Base-by-base conservation (phyloP, 2,329 filamentous ascomycete species). In the Fusarium chuoi region DNA sequence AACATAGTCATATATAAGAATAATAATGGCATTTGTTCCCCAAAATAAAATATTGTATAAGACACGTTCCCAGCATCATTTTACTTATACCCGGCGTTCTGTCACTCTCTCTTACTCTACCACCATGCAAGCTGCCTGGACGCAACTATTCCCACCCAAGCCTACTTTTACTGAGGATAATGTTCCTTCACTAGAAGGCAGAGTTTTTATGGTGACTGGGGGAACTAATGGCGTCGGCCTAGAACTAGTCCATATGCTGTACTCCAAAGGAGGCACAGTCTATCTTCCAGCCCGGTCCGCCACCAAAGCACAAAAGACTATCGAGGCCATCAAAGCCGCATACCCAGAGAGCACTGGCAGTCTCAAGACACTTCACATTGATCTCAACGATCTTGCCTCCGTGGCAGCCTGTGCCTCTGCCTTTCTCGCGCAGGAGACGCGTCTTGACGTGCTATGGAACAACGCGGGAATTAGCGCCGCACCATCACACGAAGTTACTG, bases 241-340 rank as follows among this genome's bases (percentile, higher is more conserved):
- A 13, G 87, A 90, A 71, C 80, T 91, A 8, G 81, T 81, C 55
- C 84, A 84, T 36, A 84, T 90, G 3, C 82, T 91, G 6, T 91
- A 89, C 73, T 75, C 79, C 1, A 84, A 83, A 7, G 86, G 88
- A 30, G 88, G 82, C 26, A 89, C 83, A 1, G 82, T 91, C 10
- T 90, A 90, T 35, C 3, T 65, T 1, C 58, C 62, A 1, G 48
- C 45, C n/a, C 33, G 58, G 1, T 63, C 62, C 15, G 4, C 22
- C 12, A 22, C 15, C 9, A 65, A 65, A 39, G 62, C 38, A 33
- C n/a, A 35, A 12, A 24, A 64, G 17, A 80, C 81, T 6, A 84
- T 85, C 17, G 59, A 77, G 14, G 56, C 82, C 38, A 77, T 51
- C 5, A 35, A 62, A 4, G 30, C 38, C 1, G 13, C 52, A 4